These are phyloP conservation scores for Macrotyloma uniflorum DNA, from an alignment of 306 rosid genomes.

Conservation along the genomic window DNA sequence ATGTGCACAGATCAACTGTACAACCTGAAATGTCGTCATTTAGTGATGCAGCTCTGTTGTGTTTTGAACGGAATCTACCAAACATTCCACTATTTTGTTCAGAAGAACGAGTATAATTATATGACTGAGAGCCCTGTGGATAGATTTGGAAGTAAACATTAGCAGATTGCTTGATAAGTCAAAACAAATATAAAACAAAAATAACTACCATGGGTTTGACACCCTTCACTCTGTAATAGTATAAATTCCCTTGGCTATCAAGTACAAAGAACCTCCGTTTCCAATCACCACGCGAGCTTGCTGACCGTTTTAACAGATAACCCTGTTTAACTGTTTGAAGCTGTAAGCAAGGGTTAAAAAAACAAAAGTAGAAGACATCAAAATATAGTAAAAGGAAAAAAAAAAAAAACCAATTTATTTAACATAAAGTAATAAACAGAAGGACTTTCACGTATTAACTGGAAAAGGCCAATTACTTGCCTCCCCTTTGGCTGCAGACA, in stretches of 20 bases:
- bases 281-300: constrained; percentile 89
- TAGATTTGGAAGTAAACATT: constrained; percentile 37
- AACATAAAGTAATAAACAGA: constrained; percentile 16
- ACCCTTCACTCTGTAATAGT: constrained; percentile 75
- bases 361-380: constrained; percentile 2
- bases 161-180: constrained; percentile 21
- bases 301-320: constrained; percentile 87
- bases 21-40: constrained; percentile 77
- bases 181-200: constrained; percentile 33
- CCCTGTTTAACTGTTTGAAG: constrained; percentile 83
- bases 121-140: constrained; percentile 70
- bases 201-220: constrained; percentile 75
- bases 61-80: constrained; percentile 87
- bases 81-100: constrained; percentile 86
- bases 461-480: constrained; percentile 50
- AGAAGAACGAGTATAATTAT: constrained; percentile 59
- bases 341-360: constrained; percentile 47
- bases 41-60: constrained; percentile 61
- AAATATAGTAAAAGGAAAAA: background rate
- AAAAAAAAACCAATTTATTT: background rate
- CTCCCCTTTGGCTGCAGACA: constrained; percentile 68
- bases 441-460: constrained; percentile 19
- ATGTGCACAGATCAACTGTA: constrained; percentile 78
- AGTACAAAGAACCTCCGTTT: constrained; percentile 91
- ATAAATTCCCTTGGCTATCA: constrained; percentile 75